phyloP scores from a whole-genome alignment of 257 asterid genomes.

The Leptodermis oblonga region DNA sequence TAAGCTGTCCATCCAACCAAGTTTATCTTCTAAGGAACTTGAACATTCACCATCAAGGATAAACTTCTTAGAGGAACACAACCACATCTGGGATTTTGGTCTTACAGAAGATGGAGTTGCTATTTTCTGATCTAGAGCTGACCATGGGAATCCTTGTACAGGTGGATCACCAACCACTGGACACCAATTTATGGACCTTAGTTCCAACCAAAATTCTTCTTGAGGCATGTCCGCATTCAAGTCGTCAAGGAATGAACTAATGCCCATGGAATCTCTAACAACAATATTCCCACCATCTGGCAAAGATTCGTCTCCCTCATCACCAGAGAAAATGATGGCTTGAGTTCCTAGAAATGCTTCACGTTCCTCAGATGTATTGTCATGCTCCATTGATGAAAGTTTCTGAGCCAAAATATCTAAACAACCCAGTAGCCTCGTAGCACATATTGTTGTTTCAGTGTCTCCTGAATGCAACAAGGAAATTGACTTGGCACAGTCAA shows the following conservation, averaged over 20 bases:
- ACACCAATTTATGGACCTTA: conserved; percentile 78
- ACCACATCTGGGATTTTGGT: conserved; percentile 89
- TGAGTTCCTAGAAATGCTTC: conserved; percentile 32
- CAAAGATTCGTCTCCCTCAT: conserved; percentile 31
- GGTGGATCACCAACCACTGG: conserved; percentile 76
- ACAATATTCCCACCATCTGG: conserved; percentile 34
- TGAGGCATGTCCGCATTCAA: conserved; percentile 50
- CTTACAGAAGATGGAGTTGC: conserved; percentile 70
- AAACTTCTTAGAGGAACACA: conserved; percentile 66
- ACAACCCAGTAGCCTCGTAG: conserved; percentile 70
- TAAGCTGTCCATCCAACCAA: conserved; percentile 75
- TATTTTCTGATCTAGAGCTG: conserved; percentile 39
- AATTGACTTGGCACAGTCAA: conserved; percentile 85
- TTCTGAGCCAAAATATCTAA: conserved; percentile 50
- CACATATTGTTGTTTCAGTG: conserved; percentile 41
- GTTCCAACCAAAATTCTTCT: conserved; percentile 68
- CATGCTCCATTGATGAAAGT: conserved; percentile 41
- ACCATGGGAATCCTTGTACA: conserved; percentile 71
- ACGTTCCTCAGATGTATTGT: conserved; percentile 29
- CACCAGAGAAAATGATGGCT: conserved; percentile 32
- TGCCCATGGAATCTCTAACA: conserved; percentile 34
- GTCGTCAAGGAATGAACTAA: conserved; percentile 41
- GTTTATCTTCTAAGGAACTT: conserved; percentile 49
- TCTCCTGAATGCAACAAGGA: conserved; percentile 52
- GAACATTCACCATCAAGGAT: conserved; percentile 80